phyloP scores from a whole-genome alignment of 495 filamentous ascomycete genomes.

The Venustampulla echinocandica region DNA sequence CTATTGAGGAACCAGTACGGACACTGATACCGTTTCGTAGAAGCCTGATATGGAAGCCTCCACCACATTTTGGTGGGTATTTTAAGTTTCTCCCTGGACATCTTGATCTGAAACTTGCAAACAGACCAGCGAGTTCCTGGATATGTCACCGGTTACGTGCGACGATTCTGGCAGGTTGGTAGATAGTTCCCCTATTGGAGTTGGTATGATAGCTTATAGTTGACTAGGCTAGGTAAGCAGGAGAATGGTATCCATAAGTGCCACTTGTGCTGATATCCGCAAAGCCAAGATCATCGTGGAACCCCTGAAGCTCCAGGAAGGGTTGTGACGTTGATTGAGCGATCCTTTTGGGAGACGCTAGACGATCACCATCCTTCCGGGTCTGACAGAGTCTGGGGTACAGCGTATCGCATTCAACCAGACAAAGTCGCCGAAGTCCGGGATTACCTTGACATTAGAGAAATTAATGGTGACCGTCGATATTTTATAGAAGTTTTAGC shows the following conservation, averaged over 20 bases:
- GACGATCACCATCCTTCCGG: slow-evolving; percentile 56
- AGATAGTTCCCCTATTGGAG: slow-evolving; percentile 4
- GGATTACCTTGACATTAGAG: slow-evolving; percentile 87
- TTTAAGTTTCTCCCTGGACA: slow-evolving; percentile 1
- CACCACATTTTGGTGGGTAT: slow-evolving; percentile 79
- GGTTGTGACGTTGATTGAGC: slow-evolving; percentile 87
- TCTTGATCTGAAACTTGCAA: background rate
- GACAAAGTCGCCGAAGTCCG: slow-evolving; percentile 70
- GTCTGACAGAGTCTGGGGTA: slow-evolving; percentile 72
- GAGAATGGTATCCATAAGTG: background rate
- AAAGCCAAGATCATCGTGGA: slow-evolving; percentile 78
- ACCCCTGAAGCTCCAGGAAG: slow-evolving; percentile 80
- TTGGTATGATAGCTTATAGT: slow-evolving; percentile 3
- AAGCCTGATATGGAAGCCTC: slow-evolving; percentile 97
- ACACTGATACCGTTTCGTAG: slow-evolving; percentile 36
- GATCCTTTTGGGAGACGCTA: slow-evolving; percentile 68
- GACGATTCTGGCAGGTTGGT: slow-evolving; percentile 93
- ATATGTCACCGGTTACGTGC: slow-evolving; percentile 89
- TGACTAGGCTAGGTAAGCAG: slow-evolving; percentile 29
- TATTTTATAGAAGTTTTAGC: too few species aligned
- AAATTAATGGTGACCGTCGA: slow-evolving; percentile 47
- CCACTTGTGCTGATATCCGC: slow-evolving; percentile 12
- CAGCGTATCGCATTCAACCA: slow-evolving; percentile 78
- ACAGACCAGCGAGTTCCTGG: slow-evolving; percentile 79
- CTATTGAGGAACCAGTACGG: background rate